Conservation (phyloP, 2,329 filamentous ascomycete species). For the Penicillium freii region DNA sequence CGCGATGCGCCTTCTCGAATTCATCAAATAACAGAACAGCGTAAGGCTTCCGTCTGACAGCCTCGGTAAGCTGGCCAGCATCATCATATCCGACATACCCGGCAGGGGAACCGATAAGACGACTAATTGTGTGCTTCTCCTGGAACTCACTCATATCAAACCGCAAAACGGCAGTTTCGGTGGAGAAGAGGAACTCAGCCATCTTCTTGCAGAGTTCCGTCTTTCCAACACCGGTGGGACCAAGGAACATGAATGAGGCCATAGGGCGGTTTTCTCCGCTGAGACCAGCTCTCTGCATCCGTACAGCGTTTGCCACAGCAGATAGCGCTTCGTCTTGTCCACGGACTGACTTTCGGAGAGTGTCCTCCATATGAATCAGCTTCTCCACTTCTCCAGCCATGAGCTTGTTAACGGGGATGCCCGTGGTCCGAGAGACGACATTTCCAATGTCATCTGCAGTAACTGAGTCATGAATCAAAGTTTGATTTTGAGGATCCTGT, state of each 20-base stretch:
- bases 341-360: constrained; percentile 75
- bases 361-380: constrained; percentile 92
- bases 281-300: constrained; percentile 87
- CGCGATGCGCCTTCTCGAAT: constrained; percentile 94
- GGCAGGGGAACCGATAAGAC: constrained; percentile 87
- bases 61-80: constrained; percentile 92
- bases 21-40: constrained; percentile 94
- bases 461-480: constrained; percentile 88
- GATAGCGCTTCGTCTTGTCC: constrained; percentile 93
- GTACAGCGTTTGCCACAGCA: constrained; percentile 87
- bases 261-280: constrained; percentile 88
- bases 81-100: constrained; percentile 97
- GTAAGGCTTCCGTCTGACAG: constrained; percentile 90
- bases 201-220: constrained; percentile 97
- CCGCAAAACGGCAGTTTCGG: constrained; percentile 81
- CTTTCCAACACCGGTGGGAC: constrained; percentile 94
- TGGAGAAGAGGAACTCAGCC: constrained; percentile 88
- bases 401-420: constrained; percentile 88
- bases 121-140: constrained; percentile 92
- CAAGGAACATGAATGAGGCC: constrained; percentile 96
- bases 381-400: constrained; percentile 94
- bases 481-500: constrained; percentile 48
- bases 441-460: constrained; percentile 89
- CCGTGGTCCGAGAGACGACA: constrained; percentile 86
- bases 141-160: constrained; percentile 99